Evolutionary conservation across 2,329 filamentous ascomycete genomes (phyloP), one percentile per base, ranked within the genome.

Genomic region (Fusarium tanahbumbuense): DNA sequence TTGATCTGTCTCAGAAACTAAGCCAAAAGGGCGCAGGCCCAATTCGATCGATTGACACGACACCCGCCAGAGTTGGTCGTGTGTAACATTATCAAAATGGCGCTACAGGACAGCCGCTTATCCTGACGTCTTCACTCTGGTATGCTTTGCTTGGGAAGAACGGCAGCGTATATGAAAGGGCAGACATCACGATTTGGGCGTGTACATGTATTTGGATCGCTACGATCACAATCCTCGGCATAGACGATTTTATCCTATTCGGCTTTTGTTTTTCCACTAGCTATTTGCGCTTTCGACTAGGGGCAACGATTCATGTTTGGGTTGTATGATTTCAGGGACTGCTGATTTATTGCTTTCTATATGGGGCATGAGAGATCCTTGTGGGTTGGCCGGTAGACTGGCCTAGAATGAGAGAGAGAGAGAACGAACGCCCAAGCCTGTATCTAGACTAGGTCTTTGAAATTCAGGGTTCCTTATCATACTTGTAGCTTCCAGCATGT

Each of bases 1-100:
- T 78, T 70, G 75, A 74, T 76, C 72, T 79, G 77, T 80, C 76
- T 58, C 65, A 69, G 67, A 73, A 72, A 58, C 70, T 72, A 60
- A 65, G 68, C 62, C 67, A 70, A 64, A 70, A 53, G 73, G 75
- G 67, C 62, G 59, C 67, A 59, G 69, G 73, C 66, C 67, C 65
- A 67, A 54, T 60, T 54, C 70, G 61, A 63, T 64, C 56, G 63
- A 76, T 66, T 69, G 67, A 67, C 78, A 78, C 76, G 70, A 73
- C 73, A 74, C 65, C 70, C 58, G n/a, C 41, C 37, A 50, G 54
- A 63, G 60, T 74, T 73, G 75, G 37, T 66, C 74, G 77, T 76
- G 76, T 80, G 80, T 81, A 81, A 81, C 71, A 79, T 68, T 79
- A 78, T 57, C 67, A 67, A 67, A 76, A 74, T 68, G 72, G 72